These are phyloP conservation scores for Lachancea kluyveri DNA, from an alignment of 805 yeast species.

Conservation along the genomic window DNA sequence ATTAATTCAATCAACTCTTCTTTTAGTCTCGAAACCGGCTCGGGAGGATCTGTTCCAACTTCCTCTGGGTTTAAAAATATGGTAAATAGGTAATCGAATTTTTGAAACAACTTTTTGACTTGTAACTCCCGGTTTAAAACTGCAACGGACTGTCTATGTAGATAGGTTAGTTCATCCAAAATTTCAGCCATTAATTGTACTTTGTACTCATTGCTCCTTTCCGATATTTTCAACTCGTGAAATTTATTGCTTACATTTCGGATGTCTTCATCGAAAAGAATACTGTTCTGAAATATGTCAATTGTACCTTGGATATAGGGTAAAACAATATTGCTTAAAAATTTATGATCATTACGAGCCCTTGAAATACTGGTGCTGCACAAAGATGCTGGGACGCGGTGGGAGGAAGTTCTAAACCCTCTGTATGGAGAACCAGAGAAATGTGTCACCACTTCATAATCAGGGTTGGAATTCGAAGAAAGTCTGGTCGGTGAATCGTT, in stretches of 20 bases:
- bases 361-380: constrained; percentile 17
- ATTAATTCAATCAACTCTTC: constrained; percentile 14
- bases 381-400: constrained; percentile 13
- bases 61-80: constrained; percentile 17
- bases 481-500: constrained; percentile 2
- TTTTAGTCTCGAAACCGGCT: constrained; percentile 11
- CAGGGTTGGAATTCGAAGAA: neutral
- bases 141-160: constrained; percentile 18
- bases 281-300: constrained; percentile 15
- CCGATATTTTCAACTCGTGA: constrained; percentile 9
- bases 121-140: constrained; percentile 23
- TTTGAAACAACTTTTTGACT: constrained; percentile 12
- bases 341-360: constrained; percentile 11
- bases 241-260: constrained; percentile 10
- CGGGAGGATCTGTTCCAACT: constrained; percentile 12
- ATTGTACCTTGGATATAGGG: constrained; percentile 20
- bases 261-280: constrained; percentile 18
- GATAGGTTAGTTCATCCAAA: constrained; percentile 15
- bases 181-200: constrained; percentile 11
- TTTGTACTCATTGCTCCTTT: constrained; percentile 9
- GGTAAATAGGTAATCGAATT: constrained; percentile 16
- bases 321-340: constrained; percentile 15
- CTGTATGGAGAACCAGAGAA: constrained; percentile 20
- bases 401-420: constrained; percentile 6
- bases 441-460: constrained; percentile 12